Evolutionary conservation across 1,139 yeast genomes (phyloP).

Genomic region (Suhomyces bolitotheri): DNA sequence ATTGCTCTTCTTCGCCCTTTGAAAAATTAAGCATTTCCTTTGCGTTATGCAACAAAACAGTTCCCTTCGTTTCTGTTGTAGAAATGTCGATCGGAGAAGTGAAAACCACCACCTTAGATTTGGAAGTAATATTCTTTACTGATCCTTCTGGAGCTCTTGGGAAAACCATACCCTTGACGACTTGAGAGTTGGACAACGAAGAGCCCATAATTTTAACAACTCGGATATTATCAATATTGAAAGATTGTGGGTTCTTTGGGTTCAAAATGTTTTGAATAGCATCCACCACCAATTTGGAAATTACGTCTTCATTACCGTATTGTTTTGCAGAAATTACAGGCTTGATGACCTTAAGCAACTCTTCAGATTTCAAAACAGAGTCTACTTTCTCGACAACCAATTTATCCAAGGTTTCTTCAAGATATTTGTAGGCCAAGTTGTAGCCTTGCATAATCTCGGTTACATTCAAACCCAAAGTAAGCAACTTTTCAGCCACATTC

Average conservation of each 20-base stretch:
- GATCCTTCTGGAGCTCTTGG: slow-evolving; percentile 95
- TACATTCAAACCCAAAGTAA: slow-evolving; percentile 84
- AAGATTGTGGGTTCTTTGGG: slow-evolving; percentile 58
- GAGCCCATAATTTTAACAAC: slow-evolving; percentile 97
- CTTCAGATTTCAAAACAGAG: slow-evolving; percentile 53
- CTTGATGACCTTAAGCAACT: slow-evolving; percentile 71
- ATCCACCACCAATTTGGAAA: slow-evolving; percentile 79
- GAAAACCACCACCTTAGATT: slow-evolving; percentile 86
- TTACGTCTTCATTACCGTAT: slow-evolving; percentile 79
- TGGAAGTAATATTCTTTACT: slow-evolving; percentile 57
- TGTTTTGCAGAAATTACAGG: slow-evolving; percentile 95
- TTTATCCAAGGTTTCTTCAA: slow-evolving; percentile 65
- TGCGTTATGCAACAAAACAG: slow-evolving; percentile 92
- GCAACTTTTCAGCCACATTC: slow-evolving; percentile 77
- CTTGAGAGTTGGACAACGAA: slow-evolving; percentile 69
- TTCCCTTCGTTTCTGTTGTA: slow-evolving; percentile 95
- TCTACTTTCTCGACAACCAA: slow-evolving; percentile 65
- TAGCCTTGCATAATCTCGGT: slow-evolving; percentile 90
- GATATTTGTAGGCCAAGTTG: slow-evolving; percentile 76
- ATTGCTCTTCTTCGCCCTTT: slow-evolving; percentile 93
- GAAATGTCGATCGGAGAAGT: slow-evolving; percentile 94
- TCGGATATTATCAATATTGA: slow-evolving; percentile 85
- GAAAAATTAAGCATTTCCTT: slow-evolving; percentile 95
- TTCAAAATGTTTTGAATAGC: slow-evolving; percentile 76
- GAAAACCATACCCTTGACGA: slow-evolving; percentile 96